Evolutionary conservation across 805 yeast genomes (phyloP), one percentile per base, ranked within the genome.

Genomic region (Torulaspora gathmanii): DNA sequence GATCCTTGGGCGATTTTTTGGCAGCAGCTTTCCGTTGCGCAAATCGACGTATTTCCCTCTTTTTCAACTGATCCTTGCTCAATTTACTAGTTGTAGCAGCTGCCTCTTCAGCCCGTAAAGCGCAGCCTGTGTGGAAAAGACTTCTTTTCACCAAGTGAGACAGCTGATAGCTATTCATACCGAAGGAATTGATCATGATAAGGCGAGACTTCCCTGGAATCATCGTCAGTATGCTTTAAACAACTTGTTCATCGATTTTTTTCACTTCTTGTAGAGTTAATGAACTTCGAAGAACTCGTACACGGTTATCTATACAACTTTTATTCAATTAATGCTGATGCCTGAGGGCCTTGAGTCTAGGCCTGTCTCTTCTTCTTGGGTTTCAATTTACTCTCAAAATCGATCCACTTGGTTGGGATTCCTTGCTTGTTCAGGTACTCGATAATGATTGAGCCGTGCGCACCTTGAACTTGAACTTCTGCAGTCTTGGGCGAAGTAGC

Each of bases 381-480:
- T 57, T 79, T 82, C 19, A 76, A 59, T 56, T 80, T 83, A 55
- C 85, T 85, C 45, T 75, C 80, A 46, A 78, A 75, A 19, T 74
- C 75, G 13, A 91, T 80, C 82, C 83, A 85, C 13, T 73, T 63
- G 3, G 74, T 61, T 19, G 83, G 82, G 20, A 91, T 66, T 0
- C 95, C 95, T 42, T 71, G 70, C 46, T 79, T 68, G 69, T 35
- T 73, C 46, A 90, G 66, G 36, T 82, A 61, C 2, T 80, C 82
- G n/a, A 73, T 68, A 9, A 84, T 78, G 0, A 74, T 62, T 37
- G 78, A 74, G 19, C 80, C 80, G 61, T 91, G 98, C 2, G 91
- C 85, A 0, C 99, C 99, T 68, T 93, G 98, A 2, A 93, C 95
- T 37, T 80, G 74, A 3, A 93, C 88, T 56, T 86, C 95, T 33